Evolutionary conservation across 257 asterid species (phyloP).

Genomic region (Solanum lycopersicoides): DNA sequence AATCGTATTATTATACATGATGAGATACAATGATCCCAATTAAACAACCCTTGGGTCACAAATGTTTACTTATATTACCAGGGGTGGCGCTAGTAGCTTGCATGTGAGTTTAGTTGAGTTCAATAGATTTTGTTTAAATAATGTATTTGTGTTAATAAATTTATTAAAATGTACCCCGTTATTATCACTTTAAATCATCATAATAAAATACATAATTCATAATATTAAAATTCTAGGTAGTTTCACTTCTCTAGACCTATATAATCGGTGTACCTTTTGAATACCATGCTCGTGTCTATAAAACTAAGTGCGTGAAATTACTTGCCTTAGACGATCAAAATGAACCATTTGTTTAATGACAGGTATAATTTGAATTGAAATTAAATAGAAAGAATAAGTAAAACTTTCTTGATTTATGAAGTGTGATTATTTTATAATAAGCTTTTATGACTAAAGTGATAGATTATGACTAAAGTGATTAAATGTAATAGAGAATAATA

Average conservation of each 20-base stretch:
- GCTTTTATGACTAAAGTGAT: background rate
- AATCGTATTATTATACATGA: background rate
- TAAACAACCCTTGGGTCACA: background rate
- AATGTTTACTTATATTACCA: too few relatives aligned
- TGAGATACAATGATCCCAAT: background rate
- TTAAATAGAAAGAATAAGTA: background rate
- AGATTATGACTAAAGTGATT: background rate
- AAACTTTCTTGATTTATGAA: background rate
- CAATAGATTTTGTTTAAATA: too few relatives aligned
- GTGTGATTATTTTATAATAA: background rate
- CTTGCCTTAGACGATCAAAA: background rate
- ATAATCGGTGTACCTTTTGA: background rate
- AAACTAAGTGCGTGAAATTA: background rate
- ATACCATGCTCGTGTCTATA: background rate
- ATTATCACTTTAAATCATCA: too few relatives aligned
- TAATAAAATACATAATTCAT: background rate
- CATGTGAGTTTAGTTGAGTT: background rate
- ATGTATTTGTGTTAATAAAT: accelerated
- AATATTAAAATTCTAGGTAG: too few relatives aligned
- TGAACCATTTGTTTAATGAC: background rate
- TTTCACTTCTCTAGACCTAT: background rate
- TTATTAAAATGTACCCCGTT: too few relatives aligned
- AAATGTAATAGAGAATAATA: background rate
- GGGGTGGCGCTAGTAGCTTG: background rate
- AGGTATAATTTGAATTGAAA: background rate